Evolutionary conservation across 208 protist species (phyloP), one percentile per base, ranked within the genome.

Genomic region (Strigomonas culicis): DNA sequence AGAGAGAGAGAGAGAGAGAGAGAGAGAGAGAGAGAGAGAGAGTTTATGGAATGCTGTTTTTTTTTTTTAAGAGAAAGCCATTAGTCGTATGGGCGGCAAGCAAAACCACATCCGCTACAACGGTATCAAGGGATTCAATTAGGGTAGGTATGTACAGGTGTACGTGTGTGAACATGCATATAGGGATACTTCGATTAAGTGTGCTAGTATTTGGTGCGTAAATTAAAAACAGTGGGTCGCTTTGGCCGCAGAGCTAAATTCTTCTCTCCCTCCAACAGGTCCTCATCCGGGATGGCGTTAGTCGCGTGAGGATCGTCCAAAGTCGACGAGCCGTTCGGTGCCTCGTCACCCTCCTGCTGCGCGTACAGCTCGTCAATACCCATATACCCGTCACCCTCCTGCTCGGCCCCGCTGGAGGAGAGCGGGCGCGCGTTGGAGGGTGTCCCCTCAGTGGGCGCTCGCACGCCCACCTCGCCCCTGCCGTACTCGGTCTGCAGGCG

Each of bases 141-240:
- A n/a, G n/a, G n/a, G n/a, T n/a, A n/a, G n/a, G n/a, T n/a, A n/a
- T n/a, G n/a, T n/a, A n/a, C n/a, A n/a, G 34, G 34, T 39, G 34
- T 39, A 10, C 10, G 34, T 39, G 34, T 13, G 10, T 39, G 10
- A 39, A 39, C 10, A 27, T 62, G 44, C 19, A 28, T n/a, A n/a
- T n/a, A n/a, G n/a, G n/a, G n/a, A 22, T 61, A 59, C 28, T 8
- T 60, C 47, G 58, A 21, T 62, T 60, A 43, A 52, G 47, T 30
- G 31, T 59, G 19, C n/a, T 44, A 69, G 22, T 95, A 93, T 63
- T 90, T 90, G 27, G 90, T 95, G 21, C 86, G 82, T 32, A 93
- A n/a, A 60, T 81, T 90, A 22, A 95, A 70, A 80, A 92, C 75
- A 0, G 83, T 77, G 7, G 90, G 63, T 2, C 90, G 80, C 73